Percentiles rank a stretch among this genome's conserved stretches.
Evolutionary conservation across 768 basidiomycete genomes (phyloP).

Genomic region (Leucogyrophana mollusca): DNA sequence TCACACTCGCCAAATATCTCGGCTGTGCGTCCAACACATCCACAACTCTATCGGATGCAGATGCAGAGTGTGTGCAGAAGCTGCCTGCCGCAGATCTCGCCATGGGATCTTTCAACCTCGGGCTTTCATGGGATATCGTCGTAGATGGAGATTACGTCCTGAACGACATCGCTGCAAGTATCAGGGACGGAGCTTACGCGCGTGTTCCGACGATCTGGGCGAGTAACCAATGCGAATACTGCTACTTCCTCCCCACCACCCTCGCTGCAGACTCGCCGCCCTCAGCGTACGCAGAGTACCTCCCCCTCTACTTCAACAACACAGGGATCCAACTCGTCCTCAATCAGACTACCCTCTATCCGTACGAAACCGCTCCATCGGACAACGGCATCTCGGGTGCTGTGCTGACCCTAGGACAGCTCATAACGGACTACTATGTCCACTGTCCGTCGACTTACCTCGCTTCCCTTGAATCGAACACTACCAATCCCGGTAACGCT

Average conservation of each 20-base stretch:
- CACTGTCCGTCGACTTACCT: conserved; percentile 15
- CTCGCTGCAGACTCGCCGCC: conserved; percentile 13
- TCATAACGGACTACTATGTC: conserved; percentile 12
- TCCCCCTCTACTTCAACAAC: conserved; percentile 6
- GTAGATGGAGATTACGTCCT: conserved; percentile 18
- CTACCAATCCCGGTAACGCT: conserved; percentile 13
- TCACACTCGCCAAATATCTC: conserved; percentile 14
- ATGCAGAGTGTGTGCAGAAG: conserved; percentile 6
- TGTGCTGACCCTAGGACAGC: conserved; percentile 8
- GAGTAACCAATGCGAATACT: conserved; percentile 13
- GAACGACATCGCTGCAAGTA: conserved; percentile 11
- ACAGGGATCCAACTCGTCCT: conserved; percentile 9
- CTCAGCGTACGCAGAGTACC: conserved; percentile 3
- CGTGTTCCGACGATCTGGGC: conserved; percentile 17
- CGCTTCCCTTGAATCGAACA: conserved; percentile 12
- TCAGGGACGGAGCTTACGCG: conserved; percentile 12
- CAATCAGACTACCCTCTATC: conserved; percentile 13
- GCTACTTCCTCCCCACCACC: conserved; percentile 17
- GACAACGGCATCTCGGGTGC: conserved; percentile 12
- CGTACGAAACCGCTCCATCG: conserved; percentile 10
- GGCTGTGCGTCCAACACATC: conserved; percentile 15
- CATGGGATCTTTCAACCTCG: conserved; percentile 6
- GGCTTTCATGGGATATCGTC: conserved; percentile 10
- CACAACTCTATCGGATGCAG: conserved; percentile 1
- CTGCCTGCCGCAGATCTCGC: conserved; percentile 8